A percentile compares a stretch with the other conserved stretches of the same genome.
phyloP scores from a whole-genome alignment of 83 land plant genomes.

The Picea engelmannii region DNA sequence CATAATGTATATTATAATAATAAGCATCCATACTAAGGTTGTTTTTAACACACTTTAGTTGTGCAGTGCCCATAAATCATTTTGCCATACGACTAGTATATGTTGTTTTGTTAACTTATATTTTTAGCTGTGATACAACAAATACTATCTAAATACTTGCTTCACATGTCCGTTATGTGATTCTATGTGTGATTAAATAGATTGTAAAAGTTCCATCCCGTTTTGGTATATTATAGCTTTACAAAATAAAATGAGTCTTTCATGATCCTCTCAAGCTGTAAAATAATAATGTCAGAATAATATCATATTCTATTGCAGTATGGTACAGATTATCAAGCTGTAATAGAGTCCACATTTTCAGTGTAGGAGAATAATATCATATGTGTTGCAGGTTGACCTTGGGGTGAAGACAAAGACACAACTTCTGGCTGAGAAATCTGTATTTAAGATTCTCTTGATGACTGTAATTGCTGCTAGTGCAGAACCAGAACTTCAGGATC shows the following conservation, averaged over 20 bases:
- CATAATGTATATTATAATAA: not conserved
- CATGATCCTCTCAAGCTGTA: not conserved
- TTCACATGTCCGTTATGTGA: not conserved
- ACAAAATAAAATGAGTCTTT: no score
- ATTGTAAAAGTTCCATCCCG: not conserved
- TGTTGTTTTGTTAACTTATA: no score
- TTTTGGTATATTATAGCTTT: no score
- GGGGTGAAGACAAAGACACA: conserved; percentile 99
- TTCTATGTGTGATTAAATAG: not conserved
- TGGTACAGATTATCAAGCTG: no score
- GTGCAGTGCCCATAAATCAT: not conserved
- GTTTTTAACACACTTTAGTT: no score
- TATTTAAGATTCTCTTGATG: conserved; percentile 86
- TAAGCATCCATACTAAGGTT: no score
- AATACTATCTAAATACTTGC: not conserved
- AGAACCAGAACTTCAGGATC: conserved; percentile 80
- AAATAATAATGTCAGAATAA: not conserved
- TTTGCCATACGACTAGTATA: no score
- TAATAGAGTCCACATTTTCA: no score
- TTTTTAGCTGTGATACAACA: not conserved
- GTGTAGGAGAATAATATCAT: not conserved
- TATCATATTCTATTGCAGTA: no score
- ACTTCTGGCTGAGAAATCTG: conserved; percentile 93
- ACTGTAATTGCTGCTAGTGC: conserved; percentile 90
- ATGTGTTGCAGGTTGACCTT: conserved; percentile 74